Conservation (phyloP, 164 flowering plant species). For the Aristolochia contorta region DNA sequence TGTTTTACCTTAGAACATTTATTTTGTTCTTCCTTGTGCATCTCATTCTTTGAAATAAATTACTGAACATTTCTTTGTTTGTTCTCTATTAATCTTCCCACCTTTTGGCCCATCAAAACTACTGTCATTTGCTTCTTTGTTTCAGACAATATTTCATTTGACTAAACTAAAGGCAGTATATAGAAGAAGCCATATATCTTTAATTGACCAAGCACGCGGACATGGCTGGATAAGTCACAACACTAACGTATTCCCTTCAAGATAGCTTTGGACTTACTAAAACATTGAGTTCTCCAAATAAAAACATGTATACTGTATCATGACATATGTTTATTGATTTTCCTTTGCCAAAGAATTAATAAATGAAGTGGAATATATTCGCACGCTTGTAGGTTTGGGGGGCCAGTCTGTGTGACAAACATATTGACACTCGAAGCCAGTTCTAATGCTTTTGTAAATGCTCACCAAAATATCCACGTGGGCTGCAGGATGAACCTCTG, state of each 20-base stretch:
- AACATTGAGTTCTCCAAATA: neutral
- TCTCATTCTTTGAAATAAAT: no score
- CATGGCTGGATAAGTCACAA: neutral
- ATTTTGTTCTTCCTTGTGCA: no score
- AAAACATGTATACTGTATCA: no score
- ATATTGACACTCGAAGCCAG: constrained; percentile 65
- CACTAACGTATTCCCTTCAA: neutral
- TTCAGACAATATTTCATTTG: neutral
- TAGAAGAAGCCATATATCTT: neutral
- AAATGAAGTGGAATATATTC: no score
- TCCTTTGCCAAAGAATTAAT: neutral
- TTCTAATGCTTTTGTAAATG: constrained; percentile 93
- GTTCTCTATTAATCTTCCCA: constrained; percentile 7
- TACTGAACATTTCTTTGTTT: constrained; percentile 9
- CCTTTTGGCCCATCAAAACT: constrained; percentile 9
- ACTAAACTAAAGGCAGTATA: no score
- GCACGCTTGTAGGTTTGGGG: constrained; percentile 15
- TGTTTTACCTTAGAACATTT: no score
- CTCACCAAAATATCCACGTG: constrained; percentile 92
- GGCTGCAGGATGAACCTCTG: constrained; percentile 86
- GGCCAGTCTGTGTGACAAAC: constrained; percentile 54
- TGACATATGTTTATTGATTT: neutral
- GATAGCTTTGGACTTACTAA: neutral
- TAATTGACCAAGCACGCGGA: neutral
- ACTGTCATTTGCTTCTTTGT: constrained; percentile 13